Percentiles rank a stretch among this genome's conserved stretches.
Conservation (phyloP, 106 monocot genomes). For the Alisma plantagoaquatica region DNA sequence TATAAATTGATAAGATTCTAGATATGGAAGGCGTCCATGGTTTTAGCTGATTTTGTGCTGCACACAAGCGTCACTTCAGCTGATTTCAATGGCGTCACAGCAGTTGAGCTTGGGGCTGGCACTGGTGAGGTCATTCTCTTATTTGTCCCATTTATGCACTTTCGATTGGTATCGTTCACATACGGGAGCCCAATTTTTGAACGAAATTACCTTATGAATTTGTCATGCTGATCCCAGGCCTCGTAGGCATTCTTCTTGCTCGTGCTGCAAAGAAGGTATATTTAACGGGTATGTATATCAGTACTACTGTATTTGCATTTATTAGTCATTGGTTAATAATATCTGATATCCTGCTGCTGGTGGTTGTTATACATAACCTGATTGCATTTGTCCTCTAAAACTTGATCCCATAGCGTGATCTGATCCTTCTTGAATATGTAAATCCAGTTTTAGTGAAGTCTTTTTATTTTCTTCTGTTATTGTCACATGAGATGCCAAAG, state of each 20-base stretch:
- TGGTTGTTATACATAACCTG: background rate
- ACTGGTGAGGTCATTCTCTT: slow-evolving; percentile 54
- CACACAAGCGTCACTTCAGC: slow-evolving; percentile 55
- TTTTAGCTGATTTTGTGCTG: slow-evolving; percentile 70
- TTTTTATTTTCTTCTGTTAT: too few species aligned
- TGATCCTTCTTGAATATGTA: too few species aligned
- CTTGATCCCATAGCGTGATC: too few species aligned
- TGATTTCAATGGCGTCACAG: slow-evolving; percentile 49
- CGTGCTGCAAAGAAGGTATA: slow-evolving; percentile 51
- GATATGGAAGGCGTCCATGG: slow-evolving; percentile 85
- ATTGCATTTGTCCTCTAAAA: too few species aligned
- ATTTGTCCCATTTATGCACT: background rate
- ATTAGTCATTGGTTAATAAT: too few species aligned
- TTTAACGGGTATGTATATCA: slow-evolving; percentile 52
- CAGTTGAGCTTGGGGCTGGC: slow-evolving; percentile 87
- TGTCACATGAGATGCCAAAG: too few species aligned
- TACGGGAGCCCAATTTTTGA: too few species aligned
- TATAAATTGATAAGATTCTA: slow-evolving; percentile 19
- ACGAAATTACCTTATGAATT: too few species aligned
- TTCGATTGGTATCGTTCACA: background rate
- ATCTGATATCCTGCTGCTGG: background rate
- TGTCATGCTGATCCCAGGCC: slow-evolving; percentile 63
- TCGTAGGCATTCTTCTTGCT: slow-evolving; percentile 61
- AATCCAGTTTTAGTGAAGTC: too few species aligned
- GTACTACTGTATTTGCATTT: slow-evolving; percentile 2